phyloP scores from a whole-genome alignment of 2,329 filamentous ascomycete species.

The Colletotrichum sublineola region DNA sequence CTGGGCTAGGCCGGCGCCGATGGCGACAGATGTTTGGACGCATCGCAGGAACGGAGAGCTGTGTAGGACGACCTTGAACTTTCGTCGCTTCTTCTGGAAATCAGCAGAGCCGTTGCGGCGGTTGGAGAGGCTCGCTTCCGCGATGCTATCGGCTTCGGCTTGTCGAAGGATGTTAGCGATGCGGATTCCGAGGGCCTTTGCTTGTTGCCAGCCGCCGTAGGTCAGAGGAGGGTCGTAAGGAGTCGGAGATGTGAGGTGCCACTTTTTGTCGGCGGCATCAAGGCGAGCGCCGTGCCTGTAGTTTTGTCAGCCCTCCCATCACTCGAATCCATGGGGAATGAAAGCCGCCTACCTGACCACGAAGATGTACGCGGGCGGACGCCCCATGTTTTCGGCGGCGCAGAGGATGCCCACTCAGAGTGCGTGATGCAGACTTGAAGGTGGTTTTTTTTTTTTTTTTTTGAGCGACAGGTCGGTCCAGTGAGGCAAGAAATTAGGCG shows the following conservation, averaged over 20 bases:
- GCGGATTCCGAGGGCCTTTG: slow-evolving; percentile 82
- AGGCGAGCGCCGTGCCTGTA: slow-evolving; percentile 87
- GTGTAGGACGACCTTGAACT: slow-evolving; percentile 87
- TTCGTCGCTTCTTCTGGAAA: slow-evolving; percentile 62
- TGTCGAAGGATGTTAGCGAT: slow-evolving; percentile 81
- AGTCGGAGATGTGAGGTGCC: slow-evolving; percentile 92
- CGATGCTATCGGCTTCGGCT: slow-evolving; percentile 59
- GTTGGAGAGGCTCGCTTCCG: slow-evolving; percentile 43
- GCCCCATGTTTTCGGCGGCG: slow-evolving; percentile 52
- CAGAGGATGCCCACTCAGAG: slow-evolving; percentile 10
- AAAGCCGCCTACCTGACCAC: slow-evolving; percentile 56
- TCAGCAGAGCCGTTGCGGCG: slow-evolving; percentile 43
- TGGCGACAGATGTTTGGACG: slow-evolving; percentile 90
- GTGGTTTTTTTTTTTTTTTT: background rate
- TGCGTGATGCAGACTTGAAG: slow-evolving; percentile 16
- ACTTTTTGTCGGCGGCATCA: slow-evolving; percentile 93
- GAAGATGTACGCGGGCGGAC: slow-evolving; percentile 59
- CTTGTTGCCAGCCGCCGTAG: slow-evolving; percentile 93
- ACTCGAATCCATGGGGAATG: background rate
- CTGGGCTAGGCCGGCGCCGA: slow-evolving; percentile 86
- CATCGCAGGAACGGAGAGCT: slow-evolving; percentile 95
- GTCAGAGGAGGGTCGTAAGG: slow-evolving; percentile 97
- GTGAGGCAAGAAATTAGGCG: slow-evolving; percentile 22
- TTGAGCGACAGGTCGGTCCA: background rate
- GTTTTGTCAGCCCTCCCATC: slow-evolving; percentile 17